These are phyloP conservation scores for Colletotrichum sidae DNA, from an alignment of 2,329 filamentous ascomycete genomes.

Conservation along the genomic window DNA sequence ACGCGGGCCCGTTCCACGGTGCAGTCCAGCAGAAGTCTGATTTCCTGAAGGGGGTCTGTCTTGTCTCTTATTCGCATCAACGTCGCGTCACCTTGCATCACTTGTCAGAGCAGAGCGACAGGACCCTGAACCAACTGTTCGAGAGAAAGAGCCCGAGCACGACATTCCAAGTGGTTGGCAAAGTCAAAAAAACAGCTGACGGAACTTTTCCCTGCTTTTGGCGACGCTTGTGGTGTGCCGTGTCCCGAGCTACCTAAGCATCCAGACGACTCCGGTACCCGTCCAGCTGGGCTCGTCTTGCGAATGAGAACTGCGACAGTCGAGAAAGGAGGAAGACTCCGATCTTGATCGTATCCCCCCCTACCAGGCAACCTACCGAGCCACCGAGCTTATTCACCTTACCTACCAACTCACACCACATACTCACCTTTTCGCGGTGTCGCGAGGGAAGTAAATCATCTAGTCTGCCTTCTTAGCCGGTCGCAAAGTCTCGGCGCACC, in stretches of 20 bases:
- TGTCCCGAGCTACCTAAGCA: constrained; percentile 21
- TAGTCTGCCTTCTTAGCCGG: constrained; percentile 2
- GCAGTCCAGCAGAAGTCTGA: no score
- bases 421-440: constrained; percentile 1
- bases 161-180: not conserved
- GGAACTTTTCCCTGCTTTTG: constrained; percentile 22
- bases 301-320: not conserved
- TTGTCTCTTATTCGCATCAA: constrained; percentile 15
- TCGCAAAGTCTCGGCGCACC: no score
- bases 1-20: not conserved
- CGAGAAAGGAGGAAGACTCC: constrained; percentile 16
- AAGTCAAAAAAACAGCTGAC: constrained; percentile 2
- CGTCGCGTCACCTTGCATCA: constrained; percentile 22
- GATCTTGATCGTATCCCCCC: constrained; percentile 8
- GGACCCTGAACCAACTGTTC: constrained; percentile 21
- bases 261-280: constrained; percentile 10
- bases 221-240: constrained; percentile 21
- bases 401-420: constrained; percentile 13
- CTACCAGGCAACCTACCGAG: not conserved
- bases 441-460: constrained; percentile 5
- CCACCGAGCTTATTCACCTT: constrained; percentile 12
- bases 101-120: constrained; percentile 16
- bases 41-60: not conserved
- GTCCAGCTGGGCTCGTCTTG: constrained; percentile 5
- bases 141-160: constrained; percentile 13